A percentile compares a stretch with the other conserved stretches of the same genome.
phyloP scores from a whole-genome alignment of 345 rosid genomes.

The Durio zibethinus region DNA sequence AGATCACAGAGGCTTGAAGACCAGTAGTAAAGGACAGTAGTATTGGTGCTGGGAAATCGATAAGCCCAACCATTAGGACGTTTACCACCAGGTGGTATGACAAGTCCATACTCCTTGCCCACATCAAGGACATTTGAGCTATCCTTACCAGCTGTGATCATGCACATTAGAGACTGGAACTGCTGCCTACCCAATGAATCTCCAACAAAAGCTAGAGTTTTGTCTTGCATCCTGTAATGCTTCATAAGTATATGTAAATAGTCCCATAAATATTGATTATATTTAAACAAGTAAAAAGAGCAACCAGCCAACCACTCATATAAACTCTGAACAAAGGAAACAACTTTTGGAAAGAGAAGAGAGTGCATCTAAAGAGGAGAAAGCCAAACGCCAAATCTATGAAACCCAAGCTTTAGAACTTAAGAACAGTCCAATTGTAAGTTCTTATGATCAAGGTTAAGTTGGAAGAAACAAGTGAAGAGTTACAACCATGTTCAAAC shows the following conservation, averaged over 20 bases:
- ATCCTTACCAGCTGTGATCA: conserved; percentile 60
- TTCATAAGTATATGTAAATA: background rate
- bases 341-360: background rate
- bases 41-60: conserved; percentile 61
- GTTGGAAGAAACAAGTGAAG: background rate
- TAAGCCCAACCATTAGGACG: conserved; percentile 85
- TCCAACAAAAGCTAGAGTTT: conserved; percentile 83
- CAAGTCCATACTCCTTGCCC: conserved; percentile 56
- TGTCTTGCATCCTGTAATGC: conserved; percentile 56
- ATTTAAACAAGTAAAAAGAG: background rate
- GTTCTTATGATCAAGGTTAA: background rate
- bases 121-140: conserved; percentile 50
- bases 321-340: conserved; percentile 11
- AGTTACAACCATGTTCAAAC: conserved; percentile 4
- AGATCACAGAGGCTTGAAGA: conserved; percentile 68
- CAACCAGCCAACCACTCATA: background rate
- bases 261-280: background rate
- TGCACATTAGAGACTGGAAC: conserved; percentile 81
- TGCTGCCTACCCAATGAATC: conserved; percentile 86
- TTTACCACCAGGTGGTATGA: conserved; percentile 39
- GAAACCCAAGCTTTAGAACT: background rate
- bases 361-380: conserved; percentile 1
- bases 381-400: background rate
- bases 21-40: conserved; percentile 74
- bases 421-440: conserved; percentile 2